These are phyloP conservation scores for Xylariaceae sp. DNA, from an alignment of 2,329 filamentous ascomycete species.

Conservation along the genomic window DNA sequence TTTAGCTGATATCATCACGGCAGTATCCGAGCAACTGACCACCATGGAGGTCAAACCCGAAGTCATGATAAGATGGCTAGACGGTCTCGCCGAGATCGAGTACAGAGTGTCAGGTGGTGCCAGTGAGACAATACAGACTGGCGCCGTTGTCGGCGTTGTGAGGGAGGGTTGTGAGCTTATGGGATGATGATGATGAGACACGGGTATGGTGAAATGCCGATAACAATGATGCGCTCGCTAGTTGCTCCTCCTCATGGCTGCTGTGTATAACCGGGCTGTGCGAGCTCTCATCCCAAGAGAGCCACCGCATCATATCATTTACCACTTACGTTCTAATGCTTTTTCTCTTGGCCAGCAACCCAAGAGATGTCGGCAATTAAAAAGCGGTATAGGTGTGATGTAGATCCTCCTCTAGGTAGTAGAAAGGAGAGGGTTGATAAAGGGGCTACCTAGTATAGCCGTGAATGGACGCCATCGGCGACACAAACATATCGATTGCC, in stretches of 20 bases:
- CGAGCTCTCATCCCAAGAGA: too few relatives aligned
- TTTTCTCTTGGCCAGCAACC: too few relatives aligned
- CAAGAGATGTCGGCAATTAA: too few relatives aligned
- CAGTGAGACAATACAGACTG: conserved; percentile 84
- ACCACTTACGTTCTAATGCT: too few relatives aligned
- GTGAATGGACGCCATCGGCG: too few relatives aligned
- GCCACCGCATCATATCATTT: too few relatives aligned
- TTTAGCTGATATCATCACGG: conserved; percentile 87
- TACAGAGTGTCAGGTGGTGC: conserved; percentile 85
- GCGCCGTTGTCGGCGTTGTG: conserved; percentile 85
- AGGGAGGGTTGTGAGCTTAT: conserved; percentile 78
- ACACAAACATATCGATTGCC: too few relatives aligned
- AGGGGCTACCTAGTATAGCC: too few relatives aligned
- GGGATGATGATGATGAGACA: conserved; percentile 22
- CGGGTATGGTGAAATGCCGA: conserved; percentile 2
- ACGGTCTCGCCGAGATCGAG: conserved; percentile 88
- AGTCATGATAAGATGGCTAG: conserved; percentile 87
- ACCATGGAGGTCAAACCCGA: conserved; percentile 80
- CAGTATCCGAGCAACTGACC: conserved; percentile 75
- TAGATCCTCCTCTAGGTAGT: too few relatives aligned
- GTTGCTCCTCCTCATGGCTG: background rate
- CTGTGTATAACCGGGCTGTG: too few relatives aligned
- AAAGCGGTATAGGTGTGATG: too few relatives aligned
- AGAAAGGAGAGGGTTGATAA: too few relatives aligned
- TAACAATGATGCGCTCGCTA: background rate